These are phyloP conservation scores for Coemansia sp. DNA, from an alignment of 192 early-diverging fungal species.

Conservation along the genomic window DNA sequence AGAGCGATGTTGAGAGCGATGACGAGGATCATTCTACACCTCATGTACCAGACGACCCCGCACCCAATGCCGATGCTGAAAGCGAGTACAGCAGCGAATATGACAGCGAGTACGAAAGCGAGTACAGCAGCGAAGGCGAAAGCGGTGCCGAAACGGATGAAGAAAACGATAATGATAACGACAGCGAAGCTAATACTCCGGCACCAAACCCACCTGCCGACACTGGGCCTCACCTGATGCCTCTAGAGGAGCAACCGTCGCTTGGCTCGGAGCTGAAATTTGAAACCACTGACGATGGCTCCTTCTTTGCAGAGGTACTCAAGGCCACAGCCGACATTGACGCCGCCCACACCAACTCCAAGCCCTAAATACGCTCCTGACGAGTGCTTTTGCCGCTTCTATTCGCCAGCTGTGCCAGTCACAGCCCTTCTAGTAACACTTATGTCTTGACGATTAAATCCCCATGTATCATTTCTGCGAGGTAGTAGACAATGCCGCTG, in stretches of 20 bases:
- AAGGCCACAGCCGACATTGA: constrained; percentile 2
- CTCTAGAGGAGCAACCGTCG: neutral
- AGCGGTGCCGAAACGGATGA: neutral
- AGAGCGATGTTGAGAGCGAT: constrained; percentile 11
- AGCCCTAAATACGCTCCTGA: neutral
- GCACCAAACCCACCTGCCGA: neutral
- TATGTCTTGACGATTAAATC: neutral
- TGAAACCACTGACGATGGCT: constrained; percentile 11
- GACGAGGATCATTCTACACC: neutral
- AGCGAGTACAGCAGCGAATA: neutral
- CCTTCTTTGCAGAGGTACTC: constrained; percentile 22
- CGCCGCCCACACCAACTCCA: neutral
- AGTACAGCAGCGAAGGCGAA: neutral
- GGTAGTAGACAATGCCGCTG: neutral
- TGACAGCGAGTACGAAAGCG: neutral
- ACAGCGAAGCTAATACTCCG: neutral
- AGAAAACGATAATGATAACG: neutral
- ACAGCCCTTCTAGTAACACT: neutral
- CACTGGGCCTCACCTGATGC: neutral
- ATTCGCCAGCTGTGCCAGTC: neutral
- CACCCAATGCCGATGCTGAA: neutral
- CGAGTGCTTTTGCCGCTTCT: neutral
- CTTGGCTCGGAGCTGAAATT: neutral
- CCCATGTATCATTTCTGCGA: neutral
- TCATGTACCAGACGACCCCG: neutral